These are phyloP conservation scores for Phoenix dactylifera DNA, from an alignment of 176 grass and related monocot species.

Conservation along the genomic window DNA sequence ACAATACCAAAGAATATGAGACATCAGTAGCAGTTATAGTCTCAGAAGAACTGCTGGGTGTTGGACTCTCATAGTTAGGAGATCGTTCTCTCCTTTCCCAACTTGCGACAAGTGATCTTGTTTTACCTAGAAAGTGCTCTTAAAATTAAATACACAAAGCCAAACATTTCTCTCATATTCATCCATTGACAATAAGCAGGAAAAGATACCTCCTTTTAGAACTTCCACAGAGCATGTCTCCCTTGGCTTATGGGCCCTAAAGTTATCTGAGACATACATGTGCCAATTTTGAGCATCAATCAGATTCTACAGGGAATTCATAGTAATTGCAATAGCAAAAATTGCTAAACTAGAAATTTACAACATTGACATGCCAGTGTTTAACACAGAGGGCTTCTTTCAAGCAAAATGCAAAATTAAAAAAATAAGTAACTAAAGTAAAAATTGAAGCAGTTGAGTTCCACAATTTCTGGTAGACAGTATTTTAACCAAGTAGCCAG, in stretches of 20 bases:
- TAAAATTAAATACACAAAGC: slow-evolving; percentile 18
- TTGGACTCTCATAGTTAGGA: slow-evolving; percentile 50
- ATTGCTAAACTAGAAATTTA: too few relatives aligned
- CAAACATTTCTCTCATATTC: slow-evolving; percentile 18
- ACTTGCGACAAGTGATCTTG: slow-evolving; percentile 55
- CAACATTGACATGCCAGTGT: too few relatives aligned
- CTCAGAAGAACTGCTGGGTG: slow-evolving; percentile 34
- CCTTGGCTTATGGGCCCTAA: slow-evolving; percentile 62
- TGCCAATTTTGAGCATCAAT: too few relatives aligned
- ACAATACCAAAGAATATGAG: slow-evolving; percentile 61
- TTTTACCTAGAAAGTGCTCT: slow-evolving; percentile 41
- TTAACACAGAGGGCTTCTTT: too few relatives aligned
- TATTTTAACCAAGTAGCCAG: too few relatives aligned
- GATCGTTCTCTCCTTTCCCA: slow-evolving; percentile 67
- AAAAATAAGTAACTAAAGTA: too few relatives aligned
- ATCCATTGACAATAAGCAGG: slow-evolving; percentile 10
- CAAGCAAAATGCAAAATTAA: too few relatives aligned
- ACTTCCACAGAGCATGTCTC: slow-evolving; percentile 74
- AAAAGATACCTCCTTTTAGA: slow-evolving; percentile 71
- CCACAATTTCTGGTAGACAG: too few relatives aligned
- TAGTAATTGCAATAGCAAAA: too few relatives aligned
- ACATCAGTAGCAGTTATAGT: slow-evolving; percentile 14
- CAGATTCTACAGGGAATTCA: too few relatives aligned
- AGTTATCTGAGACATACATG: slow-evolving; percentile 32
- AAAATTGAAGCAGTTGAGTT: too few relatives aligned